Conservation (phyloP, 2,329 filamentous ascomycete genomes). For the Pestalotiopsis sp. region DNA sequence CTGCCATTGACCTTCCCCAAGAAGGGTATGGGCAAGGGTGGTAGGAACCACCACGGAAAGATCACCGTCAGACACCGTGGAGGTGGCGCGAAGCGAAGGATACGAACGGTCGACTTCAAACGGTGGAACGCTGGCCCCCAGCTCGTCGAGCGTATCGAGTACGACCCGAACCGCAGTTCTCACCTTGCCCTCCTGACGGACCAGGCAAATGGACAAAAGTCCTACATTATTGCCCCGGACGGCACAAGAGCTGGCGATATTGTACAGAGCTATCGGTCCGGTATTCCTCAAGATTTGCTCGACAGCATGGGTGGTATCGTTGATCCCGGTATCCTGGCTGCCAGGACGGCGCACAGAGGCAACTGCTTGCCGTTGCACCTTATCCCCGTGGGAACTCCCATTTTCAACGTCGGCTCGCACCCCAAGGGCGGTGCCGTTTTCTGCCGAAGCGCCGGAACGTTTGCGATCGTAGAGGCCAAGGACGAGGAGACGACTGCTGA, state of each 20-base stretch:
- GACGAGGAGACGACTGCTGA: slow-evolving; percentile 72
- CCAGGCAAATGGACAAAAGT: slow-evolving; percentile 72
- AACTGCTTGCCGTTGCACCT: slow-evolving; percentile 96
- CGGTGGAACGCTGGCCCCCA: slow-evolving; percentile 81
- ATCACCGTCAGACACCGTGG: slow-evolving; percentile 91
- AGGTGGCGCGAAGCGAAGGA: slow-evolving; percentile 88
- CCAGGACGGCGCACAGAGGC: slow-evolving; percentile 89
- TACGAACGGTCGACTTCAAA: slow-evolving; percentile 88
- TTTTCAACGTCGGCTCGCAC: slow-evolving; percentile 85
- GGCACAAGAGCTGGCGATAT: slow-evolving; percentile 90
- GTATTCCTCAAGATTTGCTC: slow-evolving; percentile 85
- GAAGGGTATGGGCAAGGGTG: slow-evolving; percentile 90
- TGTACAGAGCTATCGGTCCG: slow-evolving; percentile 87
- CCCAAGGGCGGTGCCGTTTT: slow-evolving; percentile 80
- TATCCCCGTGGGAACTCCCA: slow-evolving; percentile 90
- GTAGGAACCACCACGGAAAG: slow-evolving; percentile 83
- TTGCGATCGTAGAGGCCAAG: slow-evolving; percentile 86
- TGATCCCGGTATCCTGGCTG: slow-evolving; percentile 93
- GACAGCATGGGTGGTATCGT: slow-evolving; percentile 90
- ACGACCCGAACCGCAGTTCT: slow-evolving; percentile 90
- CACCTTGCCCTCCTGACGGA: slow-evolving; percentile 88
- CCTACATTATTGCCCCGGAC: slow-evolving; percentile 94
- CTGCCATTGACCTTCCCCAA: slow-evolving; percentile 86
- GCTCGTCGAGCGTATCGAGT: slow-evolving; percentile 89
- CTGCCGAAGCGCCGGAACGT: slow-evolving; percentile 92